Percentiles rank a stretch among this genome's conserved stretches.
phyloP scores from a whole-genome alignment of 805 yeast genomes.

The Monosporozyma siamensis region DNA sequence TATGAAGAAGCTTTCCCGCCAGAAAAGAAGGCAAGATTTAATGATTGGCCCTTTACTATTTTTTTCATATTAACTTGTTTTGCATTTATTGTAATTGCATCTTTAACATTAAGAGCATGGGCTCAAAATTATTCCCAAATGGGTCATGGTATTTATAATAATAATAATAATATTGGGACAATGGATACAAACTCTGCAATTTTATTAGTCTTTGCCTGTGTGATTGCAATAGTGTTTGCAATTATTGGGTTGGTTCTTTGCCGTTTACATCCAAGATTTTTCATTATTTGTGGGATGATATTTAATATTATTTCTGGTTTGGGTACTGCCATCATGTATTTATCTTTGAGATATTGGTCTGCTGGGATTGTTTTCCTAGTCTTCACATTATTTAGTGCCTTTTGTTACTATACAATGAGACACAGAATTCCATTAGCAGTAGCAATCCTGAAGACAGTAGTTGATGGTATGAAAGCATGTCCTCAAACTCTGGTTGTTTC shows the following conservation, averaged over 20 bases:
- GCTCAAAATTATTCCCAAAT: conserved; percentile 42
- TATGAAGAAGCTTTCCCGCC: conserved; percentile 60
- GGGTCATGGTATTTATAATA: conserved; percentile 55
- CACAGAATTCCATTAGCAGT: conserved; percentile 66
- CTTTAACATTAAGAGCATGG: conserved; percentile 58
- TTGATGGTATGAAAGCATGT: conserved; percentile 63
- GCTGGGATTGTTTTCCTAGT: conserved; percentile 70
- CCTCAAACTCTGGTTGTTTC: conserved; percentile 63
- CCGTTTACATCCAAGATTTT: conserved; percentile 51
- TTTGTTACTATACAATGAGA: conserved; percentile 66
- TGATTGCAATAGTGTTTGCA: conserved; percentile 51
- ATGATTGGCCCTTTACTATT: conserved; percentile 64
- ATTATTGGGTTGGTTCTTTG: conserved; percentile 50
- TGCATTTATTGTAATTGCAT: conserved; percentile 67
- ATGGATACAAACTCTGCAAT: conserved; percentile 68
- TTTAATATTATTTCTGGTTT: conserved; percentile 58
- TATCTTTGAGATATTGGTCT: conserved; percentile 60
- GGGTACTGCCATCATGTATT: conserved; percentile 68
- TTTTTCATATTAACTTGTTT: conserved; percentile 41
- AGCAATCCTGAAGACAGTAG: conserved; percentile 56
- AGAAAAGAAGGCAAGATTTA: conserved; percentile 46
- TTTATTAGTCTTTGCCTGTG: conserved; percentile 55
- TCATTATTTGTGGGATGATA: conserved; percentile 60
- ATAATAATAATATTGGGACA: conserved; percentile 44
- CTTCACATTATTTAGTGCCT: conserved; percentile 55